Percentiles rank a stretch among this genome's conserved stretches.
Conservation (phyloP, 768 basidiomycete species). For the Boletus subparvulus region DNA sequence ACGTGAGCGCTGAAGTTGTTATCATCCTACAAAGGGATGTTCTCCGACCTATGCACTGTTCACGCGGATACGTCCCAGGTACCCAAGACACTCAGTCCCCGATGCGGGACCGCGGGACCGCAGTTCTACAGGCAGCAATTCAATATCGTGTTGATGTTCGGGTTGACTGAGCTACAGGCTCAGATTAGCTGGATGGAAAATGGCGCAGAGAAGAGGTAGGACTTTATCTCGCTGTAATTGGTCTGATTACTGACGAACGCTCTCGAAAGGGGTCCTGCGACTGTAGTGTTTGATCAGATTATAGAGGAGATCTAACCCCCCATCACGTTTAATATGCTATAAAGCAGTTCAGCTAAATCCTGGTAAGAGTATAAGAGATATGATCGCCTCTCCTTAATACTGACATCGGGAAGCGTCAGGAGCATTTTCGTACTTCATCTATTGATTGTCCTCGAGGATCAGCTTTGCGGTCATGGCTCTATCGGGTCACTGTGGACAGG, state of each 20-base stretch:
- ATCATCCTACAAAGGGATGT: conserved; percentile 23
- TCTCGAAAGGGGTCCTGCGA: conserved; percentile 30
- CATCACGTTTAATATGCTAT: too few species aligned
- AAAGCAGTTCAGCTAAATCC: background rate
- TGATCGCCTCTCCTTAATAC: too few species aligned
- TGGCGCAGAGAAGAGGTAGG: conserved; percentile 25
- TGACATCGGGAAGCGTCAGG: background rate
- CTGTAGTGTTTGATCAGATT: conserved; percentile 34
- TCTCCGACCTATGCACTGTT: conserved; percentile 23
- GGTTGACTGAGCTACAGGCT: conserved; percentile 47
- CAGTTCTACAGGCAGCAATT: conserved; percentile 35
- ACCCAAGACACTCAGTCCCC: conserved; percentile 30
- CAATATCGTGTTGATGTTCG: conserved; percentile 43
- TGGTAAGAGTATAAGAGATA: too few species aligned
- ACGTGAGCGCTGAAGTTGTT: background rate
- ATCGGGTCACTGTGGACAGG: too few species aligned
- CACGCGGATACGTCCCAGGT: conserved; percentile 30
- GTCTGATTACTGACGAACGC: background rate
- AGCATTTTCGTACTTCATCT: too few species aligned
- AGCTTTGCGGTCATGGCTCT: too few species aligned
- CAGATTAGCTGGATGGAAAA: conserved; percentile 46
- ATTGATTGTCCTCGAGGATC: too few species aligned
- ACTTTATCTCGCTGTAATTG: background rate
- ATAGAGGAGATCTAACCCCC: conserved; percentile 23
- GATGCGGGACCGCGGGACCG: conserved; percentile 26